Evolutionary conservation across 2,329 filamentous ascomycete species (phyloP), one percentile per base, ranked within the genome.

Genomic region (Penicillium sp.): DNA sequence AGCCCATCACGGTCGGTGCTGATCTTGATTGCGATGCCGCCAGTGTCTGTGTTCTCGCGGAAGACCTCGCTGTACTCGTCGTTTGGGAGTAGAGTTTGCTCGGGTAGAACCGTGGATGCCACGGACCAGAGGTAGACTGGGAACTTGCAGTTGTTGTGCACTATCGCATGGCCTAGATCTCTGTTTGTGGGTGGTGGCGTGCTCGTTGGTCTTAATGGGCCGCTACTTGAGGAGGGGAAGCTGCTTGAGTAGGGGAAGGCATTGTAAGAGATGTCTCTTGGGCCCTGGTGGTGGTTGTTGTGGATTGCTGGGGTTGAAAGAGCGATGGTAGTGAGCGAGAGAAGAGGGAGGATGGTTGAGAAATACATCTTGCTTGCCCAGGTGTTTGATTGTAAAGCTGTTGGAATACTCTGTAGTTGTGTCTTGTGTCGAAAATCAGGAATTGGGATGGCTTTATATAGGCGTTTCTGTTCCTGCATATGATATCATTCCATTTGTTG

Each of bases 11-110:
- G 16, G 21, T 60, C 55, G 15, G 69, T 73, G 23, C 75, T 73
- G 57, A 79, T 66, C 62, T 79, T 79, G 52, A 80, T 65, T 1
- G 75, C 72, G 49, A 79, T 71, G 13, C 78, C 77, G 16, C 76
- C 76, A 36, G 66, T 69, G 9, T 62, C 53, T 1, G 61, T 39
- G 48, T 78, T 73, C 11, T 65, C 61, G 54, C 63, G 71, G 65
- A 70, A 78, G 25, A 55, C 34, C 55, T 79, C 74, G 11, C 55
- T 65, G 65, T 76, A 79, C 27, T 53, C 51, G 6, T 51, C 43
- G 31, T 62, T 60, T 0, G 65, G 62, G 1, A 51, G 34, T 9
- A 79, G 11, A 7, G 57, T 62, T 16, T 59, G 51, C 36, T 69
- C 60, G 2, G 68, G 60, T 15, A 58, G 60, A 40, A 71, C 59